Percentiles rank a stretch among this genome's conserved stretches.
Conservation (phyloP, 768 basidiomycete species). For the Amanita muscaria region DNA sequence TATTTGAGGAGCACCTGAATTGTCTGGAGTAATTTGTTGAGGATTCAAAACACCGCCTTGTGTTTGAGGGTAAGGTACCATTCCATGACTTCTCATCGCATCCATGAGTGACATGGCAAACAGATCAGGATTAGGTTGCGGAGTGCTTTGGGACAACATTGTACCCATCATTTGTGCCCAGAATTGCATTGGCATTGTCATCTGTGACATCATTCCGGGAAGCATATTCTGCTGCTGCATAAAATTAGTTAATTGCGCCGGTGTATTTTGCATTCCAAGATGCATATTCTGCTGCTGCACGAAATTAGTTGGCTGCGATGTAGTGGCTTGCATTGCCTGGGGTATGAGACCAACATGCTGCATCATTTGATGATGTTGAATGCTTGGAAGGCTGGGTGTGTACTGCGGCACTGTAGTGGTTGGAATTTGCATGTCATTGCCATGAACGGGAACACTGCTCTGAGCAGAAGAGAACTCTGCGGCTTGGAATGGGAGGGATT, state of each 20-base stretch:
- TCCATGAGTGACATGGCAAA: conserved; percentile 9
- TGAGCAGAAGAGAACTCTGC: not conserved
- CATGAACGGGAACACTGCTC: not conserved
- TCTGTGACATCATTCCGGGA: not conserved
- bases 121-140: conserved; percentile 3
- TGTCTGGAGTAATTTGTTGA: not conserved
- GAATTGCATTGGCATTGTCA: not conserved
- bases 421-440: not conserved
- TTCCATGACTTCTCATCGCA: conserved; percentile 8
- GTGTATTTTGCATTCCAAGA: not conserved
- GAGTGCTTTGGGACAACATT: not conserved
- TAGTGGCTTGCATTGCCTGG: not conserved
- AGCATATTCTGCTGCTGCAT: conserved; percentile 1
- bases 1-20: not conserved
- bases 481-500: not conserved
- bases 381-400: not conserved
- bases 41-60: not conserved
- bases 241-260: not conserved
- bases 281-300: conserved; percentile 1
- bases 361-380: not conserved
- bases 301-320: not conserved
- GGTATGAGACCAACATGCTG: too few species aligned
- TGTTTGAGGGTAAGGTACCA: conserved; percentile 1
- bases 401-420: not conserved
- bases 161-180: conserved; percentile 6